These are phyloP conservation scores for Combretum micranthum DNA, from an alignment of 345 rosid species.

Conservation along the genomic window DNA sequence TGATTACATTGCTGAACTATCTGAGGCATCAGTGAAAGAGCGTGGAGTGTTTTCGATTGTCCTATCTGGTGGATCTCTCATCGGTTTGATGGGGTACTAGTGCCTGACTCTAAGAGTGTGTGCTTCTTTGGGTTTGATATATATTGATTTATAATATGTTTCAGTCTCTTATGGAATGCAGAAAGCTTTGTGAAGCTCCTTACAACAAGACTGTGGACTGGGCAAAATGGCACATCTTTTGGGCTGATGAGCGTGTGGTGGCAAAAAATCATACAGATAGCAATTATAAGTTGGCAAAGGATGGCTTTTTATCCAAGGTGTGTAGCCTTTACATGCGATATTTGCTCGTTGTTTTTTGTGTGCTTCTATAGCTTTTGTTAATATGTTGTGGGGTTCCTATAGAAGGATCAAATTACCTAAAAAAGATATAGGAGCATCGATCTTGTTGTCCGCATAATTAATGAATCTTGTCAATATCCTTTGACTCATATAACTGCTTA, in stretches of 20 bases:
- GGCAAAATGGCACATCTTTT: slow-evolving; percentile 79
- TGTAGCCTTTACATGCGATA: not conserved
- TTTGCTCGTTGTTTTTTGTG: not conserved
- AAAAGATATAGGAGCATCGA: too few species aligned
- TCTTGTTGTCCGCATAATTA: not conserved
- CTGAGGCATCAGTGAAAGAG: slow-evolving; percentile 78
- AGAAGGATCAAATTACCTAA: too few species aligned
- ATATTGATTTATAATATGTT: slow-evolving; percentile 15
- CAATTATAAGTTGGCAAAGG: slow-evolving; percentile 85
- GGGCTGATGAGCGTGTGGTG: slow-evolving; percentile 84
- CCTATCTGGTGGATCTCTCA: slow-evolving; percentile 84
- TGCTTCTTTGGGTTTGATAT: slow-evolving; percentile 8
- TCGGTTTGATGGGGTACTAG: slow-evolving; percentile 60
- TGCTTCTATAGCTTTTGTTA: too few species aligned
- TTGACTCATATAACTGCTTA: not conserved
- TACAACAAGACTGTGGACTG: slow-evolving; percentile 83
- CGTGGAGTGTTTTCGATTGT: slow-evolving; percentile 77
- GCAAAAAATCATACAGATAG: slow-evolving; percentile 74
- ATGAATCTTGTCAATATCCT: not conserved
- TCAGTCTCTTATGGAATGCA: slow-evolving; percentile 28
- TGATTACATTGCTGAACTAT: slow-evolving; percentile 72
- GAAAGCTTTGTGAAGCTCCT: slow-evolving; percentile 78
- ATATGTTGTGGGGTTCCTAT: too few species aligned
- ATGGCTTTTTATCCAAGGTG: slow-evolving; percentile 70
- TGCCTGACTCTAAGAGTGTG: not conserved